Evolutionary conservation across 2,329 filamentous ascomycete species (phyloP).

Genomic region (Aureobasidium sp.): DNA sequence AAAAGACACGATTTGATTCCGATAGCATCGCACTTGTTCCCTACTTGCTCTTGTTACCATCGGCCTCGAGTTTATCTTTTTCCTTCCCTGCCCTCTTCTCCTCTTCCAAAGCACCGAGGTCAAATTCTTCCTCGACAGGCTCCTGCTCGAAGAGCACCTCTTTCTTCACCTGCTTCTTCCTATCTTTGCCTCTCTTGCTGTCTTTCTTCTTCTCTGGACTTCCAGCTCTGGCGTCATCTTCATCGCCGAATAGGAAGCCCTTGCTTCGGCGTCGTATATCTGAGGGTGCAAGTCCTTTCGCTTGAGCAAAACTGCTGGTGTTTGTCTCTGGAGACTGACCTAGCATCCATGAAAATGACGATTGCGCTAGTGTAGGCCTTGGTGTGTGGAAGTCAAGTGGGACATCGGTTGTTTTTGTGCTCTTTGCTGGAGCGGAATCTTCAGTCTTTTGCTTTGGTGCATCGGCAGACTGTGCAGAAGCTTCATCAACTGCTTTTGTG

Average conservation of each 20-base stretch:
- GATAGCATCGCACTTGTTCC: neutral
- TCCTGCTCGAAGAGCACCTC: slow-evolving; percentile 10
- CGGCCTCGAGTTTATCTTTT: neutral
- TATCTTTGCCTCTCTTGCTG: slow-evolving; percentile 1
- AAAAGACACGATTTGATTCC: neutral
- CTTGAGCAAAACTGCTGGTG: slow-evolving; percentile 10
- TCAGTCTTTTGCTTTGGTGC: neutral
- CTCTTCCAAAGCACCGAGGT: slow-evolving; percentile 12
- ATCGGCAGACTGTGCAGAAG: slow-evolving; percentile 14
- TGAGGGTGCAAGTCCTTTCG: slow-evolving; percentile 12
- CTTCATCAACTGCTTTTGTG: neutral
- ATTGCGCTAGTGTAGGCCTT: slow-evolving; percentile 57
- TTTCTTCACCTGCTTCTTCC: slow-evolving; percentile 1
- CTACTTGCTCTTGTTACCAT: neutral
- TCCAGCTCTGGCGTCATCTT: slow-evolving; percentile 8
- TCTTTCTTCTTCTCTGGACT: slow-evolving; percentile 10
- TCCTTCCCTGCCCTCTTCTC: slow-evolving; percentile 1
- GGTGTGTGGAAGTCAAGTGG: slow-evolving; percentile 5
- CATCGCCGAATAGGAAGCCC: slow-evolving; percentile 19
- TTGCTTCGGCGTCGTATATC: slow-evolving; percentile 15
- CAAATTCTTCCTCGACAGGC: slow-evolving; percentile 12
- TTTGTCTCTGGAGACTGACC: slow-evolving; percentile 22
- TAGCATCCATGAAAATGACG: slow-evolving; percentile 74
- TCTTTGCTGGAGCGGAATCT: neutral
- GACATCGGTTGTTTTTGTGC: neutral